Percentiles rank a stretch among this genome's conserved stretches.
These are phyloP conservation scores for Pichia phayaonensis DNA, from an alignment of 805 yeast genomes.

Conservation along the genomic window DNA sequence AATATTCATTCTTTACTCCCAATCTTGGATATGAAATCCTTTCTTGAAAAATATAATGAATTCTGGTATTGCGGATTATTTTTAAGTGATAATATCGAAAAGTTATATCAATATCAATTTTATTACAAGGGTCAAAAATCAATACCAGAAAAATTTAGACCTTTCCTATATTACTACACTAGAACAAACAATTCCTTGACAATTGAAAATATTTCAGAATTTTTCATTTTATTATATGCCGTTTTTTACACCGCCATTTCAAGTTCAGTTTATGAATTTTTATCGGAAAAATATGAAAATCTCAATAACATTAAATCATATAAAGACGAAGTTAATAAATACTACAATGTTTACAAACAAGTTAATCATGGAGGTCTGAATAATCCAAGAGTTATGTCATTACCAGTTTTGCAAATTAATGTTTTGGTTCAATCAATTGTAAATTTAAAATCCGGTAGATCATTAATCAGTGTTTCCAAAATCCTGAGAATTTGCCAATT, in stretches of 20 bases:
- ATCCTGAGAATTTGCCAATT: constrained; percentile 22
- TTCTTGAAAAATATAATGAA: constrained; percentile 32
- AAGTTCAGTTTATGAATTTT: constrained; percentile 13
- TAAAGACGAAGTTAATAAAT: constrained; percentile 17
- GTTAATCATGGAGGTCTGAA: constrained; percentile 15
- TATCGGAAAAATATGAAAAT: constrained; percentile 7
- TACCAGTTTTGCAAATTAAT: constrained; percentile 18
- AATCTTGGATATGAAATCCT: constrained; percentile 39
- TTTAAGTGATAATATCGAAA: constrained; percentile 16
- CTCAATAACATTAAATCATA: constrained; percentile 8
- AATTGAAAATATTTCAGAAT: constrained; percentile 17
- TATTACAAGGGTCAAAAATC: constrained; percentile 9
- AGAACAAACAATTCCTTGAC: constrained; percentile 19
- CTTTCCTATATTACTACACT: constrained; percentile 40
- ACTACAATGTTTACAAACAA: constrained; percentile 13
- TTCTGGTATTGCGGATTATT: constrained; percentile 39
- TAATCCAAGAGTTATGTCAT: constrained; percentile 20
- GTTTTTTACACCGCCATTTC: constrained; percentile 16
- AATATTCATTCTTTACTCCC: constrained; percentile 54
- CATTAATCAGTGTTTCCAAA: constrained; percentile 18
- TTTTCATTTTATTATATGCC: constrained; percentile 16
- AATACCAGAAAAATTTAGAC: constrained; percentile 12
- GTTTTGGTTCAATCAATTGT: constrained; percentile 19
- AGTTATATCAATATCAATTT: constrained; percentile 13
- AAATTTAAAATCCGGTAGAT: constrained; percentile 21